Percentiles rank a stretch among this genome's conserved stretches.
Conservation (phyloP, 192 early-diverging fungal genomes). For the Mortierella alpina region DNA sequence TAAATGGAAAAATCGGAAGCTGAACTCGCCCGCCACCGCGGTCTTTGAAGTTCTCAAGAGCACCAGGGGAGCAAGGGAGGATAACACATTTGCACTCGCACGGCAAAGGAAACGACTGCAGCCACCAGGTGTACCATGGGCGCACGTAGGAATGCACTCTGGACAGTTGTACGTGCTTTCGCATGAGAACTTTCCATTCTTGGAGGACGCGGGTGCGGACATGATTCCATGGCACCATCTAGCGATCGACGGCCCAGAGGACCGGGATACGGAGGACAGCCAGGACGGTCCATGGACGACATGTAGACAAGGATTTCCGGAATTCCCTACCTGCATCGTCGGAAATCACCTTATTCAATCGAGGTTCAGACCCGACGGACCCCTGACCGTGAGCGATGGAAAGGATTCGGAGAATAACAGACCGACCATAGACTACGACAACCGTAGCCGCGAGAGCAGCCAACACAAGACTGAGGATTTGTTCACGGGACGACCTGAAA, state of each 20-base stretch:
- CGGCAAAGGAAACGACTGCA: neutral
- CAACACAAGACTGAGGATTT: neutral
- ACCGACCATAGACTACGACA: neutral
- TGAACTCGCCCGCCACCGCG: constrained; percentile 36
- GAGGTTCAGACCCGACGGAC: constrained; percentile 8
- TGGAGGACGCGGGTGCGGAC: constrained; percentile 3
- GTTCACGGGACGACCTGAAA: constrained; percentile 5
- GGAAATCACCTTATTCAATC: constrained; percentile 23
- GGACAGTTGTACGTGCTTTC: constrained; percentile 44
- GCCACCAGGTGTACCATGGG: neutral
- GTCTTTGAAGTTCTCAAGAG: constrained; percentile 31
- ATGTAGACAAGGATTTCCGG: constrained; percentile 12
- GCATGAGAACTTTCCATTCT: constrained; percentile 25
- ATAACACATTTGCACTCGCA: no score
- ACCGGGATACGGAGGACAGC: neutral
- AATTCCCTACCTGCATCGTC: constrained; percentile 24
- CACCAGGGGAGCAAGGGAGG: neutral
- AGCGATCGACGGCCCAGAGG: constrained; percentile 17
- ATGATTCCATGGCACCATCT: neutral
- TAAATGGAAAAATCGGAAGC: constrained; percentile 7
- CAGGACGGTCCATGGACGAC: neutral
- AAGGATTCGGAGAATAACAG: neutral
- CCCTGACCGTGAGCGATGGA: constrained; percentile 9
- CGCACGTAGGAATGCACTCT: constrained; percentile 29
- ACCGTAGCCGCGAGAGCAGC: neutral